Evolutionary conservation across 1,284 basidiomycete species (phyloP).

Genomic region (Sutorius eximius): DNA sequence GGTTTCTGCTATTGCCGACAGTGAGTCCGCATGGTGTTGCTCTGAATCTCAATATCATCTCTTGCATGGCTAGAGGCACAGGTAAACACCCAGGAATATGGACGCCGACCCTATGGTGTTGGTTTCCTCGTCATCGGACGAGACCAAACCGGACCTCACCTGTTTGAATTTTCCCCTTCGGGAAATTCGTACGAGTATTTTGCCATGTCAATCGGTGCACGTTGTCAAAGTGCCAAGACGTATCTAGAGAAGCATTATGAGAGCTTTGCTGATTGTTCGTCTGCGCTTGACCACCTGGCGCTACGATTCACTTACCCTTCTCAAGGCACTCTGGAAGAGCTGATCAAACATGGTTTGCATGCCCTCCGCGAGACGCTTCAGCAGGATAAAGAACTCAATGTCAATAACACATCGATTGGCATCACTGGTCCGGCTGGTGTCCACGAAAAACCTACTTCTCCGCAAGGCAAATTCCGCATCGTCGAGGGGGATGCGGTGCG

Average conservation of each 20-base stretch:
- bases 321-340: slow-evolving; percentile 76
- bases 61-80: slow-evolving; percentile 76
- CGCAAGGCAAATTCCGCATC: slow-evolving; percentile 70
- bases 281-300: background rate
- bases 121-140: slow-evolving; percentile 97
- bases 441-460: slow-evolving; percentile 53
- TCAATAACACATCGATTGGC: slow-evolving; percentile 91
- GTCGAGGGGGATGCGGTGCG: slow-evolving; percentile 76
- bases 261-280: slow-evolving; percentile 79
- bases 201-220: slow-evolving; percentile 97
- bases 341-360: slow-evolving; percentile 90
- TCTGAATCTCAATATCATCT: slow-evolving; percentile 2
- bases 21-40: slow-evolving; percentile 47
- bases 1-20: slow-evolving; percentile 93
- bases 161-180: slow-evolving; percentile 97
- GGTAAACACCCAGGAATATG: slow-evolving; percentile 98
- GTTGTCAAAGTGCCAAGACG: slow-evolving; percentile 97
- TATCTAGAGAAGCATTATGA: slow-evolving; percentile 96
- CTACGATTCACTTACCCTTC: slow-evolving; percentile 1
- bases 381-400: slow-evolving; percentile 93
- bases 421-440: slow-evolving; percentile 74
- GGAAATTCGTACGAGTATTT: slow-evolving; percentile 98
- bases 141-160: slow-evolving; percentile 93
- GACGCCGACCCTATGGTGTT: slow-evolving; percentile 96
- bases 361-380: slow-evolving; percentile 94